A percentile compares a stretch with the other conserved stretches of the same genome.
phyloP scores from a whole-genome alignment of 2,329 filamentous ascomycete species.

The Cordyceps farinosa region DNA sequence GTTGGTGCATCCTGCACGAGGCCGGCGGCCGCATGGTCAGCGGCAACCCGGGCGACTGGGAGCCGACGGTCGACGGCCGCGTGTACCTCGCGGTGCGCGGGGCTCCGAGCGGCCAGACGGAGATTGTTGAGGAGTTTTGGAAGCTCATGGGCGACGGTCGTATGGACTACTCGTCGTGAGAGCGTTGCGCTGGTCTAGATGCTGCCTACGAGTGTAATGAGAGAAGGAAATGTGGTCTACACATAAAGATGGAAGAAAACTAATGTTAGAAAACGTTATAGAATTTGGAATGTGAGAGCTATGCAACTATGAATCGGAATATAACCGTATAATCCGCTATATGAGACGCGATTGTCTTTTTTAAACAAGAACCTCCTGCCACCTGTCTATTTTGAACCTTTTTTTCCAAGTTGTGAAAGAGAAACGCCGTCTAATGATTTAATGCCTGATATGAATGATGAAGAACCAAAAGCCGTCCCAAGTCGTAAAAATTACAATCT shows the following conservation, averaged over 20 bases:
- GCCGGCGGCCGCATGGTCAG: constrained; percentile 70
- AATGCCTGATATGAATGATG: not conserved
- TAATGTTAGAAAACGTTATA: not conserved
- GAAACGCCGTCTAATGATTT: constrained; percentile 3
- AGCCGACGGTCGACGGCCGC: constrained; percentile 55
- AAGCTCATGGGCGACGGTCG: constrained; percentile 50
- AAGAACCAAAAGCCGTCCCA: not conserved
- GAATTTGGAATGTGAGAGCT: not conserved
- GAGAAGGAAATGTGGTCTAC: constrained; percentile 9
- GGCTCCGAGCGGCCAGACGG: constrained; percentile 56
- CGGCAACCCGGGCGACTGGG: constrained; percentile 71
- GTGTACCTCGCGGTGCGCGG: constrained; percentile 62
- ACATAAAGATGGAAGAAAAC: not conserved
- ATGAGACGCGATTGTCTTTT: not conserved
- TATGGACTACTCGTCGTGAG: constrained; percentile 43
- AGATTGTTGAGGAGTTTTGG: constrained; percentile 64
- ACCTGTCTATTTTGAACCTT: not conserved
- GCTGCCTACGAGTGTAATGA: not conserved
- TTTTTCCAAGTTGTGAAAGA: not conserved
- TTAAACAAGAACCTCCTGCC: not conserved
- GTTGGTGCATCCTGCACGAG: constrained; percentile 72
- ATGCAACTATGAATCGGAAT: not conserved
- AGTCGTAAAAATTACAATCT: not conserved
- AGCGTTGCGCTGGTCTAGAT: not conserved
- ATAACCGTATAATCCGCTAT: not conserved